Evolutionary conservation across 1,139 yeast genomes (phyloP).

Genomic region (Candida glucosophila): DNA sequence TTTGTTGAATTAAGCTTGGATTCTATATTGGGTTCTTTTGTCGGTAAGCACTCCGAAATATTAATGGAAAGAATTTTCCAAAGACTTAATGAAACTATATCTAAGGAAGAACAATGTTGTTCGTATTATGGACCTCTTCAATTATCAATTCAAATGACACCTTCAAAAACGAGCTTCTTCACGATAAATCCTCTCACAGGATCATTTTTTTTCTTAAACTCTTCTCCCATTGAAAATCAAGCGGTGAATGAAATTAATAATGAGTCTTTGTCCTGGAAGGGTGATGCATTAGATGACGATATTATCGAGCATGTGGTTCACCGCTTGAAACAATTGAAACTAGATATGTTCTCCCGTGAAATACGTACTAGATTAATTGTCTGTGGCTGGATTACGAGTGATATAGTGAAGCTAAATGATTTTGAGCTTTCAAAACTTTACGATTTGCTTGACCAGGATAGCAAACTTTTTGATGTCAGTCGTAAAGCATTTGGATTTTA

Average conservation of each 20-base stretch:
- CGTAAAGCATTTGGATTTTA: conserved; percentile 38
- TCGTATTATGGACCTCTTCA: conserved; percentile 28
- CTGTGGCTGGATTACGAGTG: conserved; percentile 60
- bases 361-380: conserved; percentile 48
- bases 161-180: conserved; percentile 26
- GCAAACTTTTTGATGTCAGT: conserved; percentile 4
- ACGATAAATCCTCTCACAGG: conserved; percentile 42
- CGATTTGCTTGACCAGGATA: too few species aligned
- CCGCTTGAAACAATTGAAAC: conserved; percentile 35
- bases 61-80: conserved; percentile 18
- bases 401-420: conserved; percentile 41
- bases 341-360: conserved; percentile 47
- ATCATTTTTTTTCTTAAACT: conserved; percentile 34
- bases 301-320: conserved; percentile 27
- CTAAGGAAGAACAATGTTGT: conserved; percentile 2
- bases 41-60: conserved; percentile 31
- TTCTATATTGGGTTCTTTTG: conserved; percentile 22
- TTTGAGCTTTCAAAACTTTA: conserved; percentile 22
- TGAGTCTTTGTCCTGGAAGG: conserved; percentile 5
- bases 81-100: conserved; percentile 7
- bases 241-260: conserved; percentile 29
- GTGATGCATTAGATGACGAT: conserved; percentile 21
- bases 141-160: conserved; percentile 25
- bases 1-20: conserved; percentile 25
- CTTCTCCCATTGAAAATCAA: conserved; percentile 31